Evolutionary conservation across 75 land plant genomes (phyloP).

Genomic region (Cunninghamia lanceolata): DNA sequence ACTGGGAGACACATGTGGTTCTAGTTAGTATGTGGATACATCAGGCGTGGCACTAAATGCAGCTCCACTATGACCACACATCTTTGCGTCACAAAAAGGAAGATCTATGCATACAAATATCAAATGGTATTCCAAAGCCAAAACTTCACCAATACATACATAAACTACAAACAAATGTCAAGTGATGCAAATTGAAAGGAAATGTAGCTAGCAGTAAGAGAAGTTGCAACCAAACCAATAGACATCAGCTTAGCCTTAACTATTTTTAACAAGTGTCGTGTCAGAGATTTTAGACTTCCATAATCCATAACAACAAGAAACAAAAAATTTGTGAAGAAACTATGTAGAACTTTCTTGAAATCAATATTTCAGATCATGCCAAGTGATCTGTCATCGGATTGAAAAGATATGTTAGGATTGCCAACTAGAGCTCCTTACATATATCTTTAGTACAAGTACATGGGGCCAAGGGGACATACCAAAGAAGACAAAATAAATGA

Average conservation of each 20-base stretch:
- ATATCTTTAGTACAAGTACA: too few species aligned
- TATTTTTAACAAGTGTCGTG: background rate
- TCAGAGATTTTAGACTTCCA: background rate
- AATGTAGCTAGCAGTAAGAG: background rate
- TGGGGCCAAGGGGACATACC: too few species aligned
- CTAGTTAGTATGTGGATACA: background rate
- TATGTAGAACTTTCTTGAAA: too few species aligned
- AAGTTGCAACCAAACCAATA: background rate
- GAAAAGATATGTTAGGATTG: too few species aligned
- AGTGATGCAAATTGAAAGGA: slow-evolving; percentile 2
- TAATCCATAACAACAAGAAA: background rate
- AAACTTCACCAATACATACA: background rate
- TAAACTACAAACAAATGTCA: background rate
- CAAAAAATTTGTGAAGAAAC: too few species aligned
- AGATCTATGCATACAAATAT: background rate
- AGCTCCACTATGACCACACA: background rate
- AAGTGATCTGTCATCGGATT: too few species aligned
- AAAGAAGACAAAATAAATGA: too few species aligned
- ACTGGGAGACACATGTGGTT: background rate
- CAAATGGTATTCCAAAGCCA: background rate
- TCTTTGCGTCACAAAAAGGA: background rate
- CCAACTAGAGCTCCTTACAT: too few species aligned
- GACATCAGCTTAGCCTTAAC: background rate
- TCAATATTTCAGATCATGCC: too few species aligned
- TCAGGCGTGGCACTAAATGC: background rate